Evolutionary conservation across 2,329 filamentous ascomycete genomes (phyloP).

Genomic region (Penicillium sp.): DNA sequence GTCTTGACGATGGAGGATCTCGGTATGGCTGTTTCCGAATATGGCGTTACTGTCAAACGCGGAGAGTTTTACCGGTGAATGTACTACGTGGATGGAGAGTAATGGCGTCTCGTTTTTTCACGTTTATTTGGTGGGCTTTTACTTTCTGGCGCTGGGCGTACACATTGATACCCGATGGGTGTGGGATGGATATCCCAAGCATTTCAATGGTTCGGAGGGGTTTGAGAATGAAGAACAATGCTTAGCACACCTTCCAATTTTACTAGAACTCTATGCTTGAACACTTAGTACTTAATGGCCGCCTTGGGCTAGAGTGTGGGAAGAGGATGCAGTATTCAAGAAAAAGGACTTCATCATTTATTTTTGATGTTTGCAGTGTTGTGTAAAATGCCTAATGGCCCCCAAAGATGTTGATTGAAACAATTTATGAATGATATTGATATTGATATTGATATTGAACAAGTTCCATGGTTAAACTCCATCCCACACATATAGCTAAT

Average conservation of each 20-base stretch:
- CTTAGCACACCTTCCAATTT: background rate
- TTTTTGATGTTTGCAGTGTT: background rate
- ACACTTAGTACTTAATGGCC: background rate
- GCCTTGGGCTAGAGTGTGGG: background rate
- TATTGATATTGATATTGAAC: slow-evolving; percentile 7
- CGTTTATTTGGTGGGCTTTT: background rate
- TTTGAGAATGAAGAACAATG: background rate
- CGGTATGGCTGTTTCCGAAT: slow-evolving; percentile 96
- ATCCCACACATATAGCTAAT: slow-evolving; percentile 26
- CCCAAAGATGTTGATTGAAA: background rate
- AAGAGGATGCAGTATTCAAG: background rate
- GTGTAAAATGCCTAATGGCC: background rate
- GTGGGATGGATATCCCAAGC: slow-evolving; percentile 1
- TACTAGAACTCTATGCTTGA: background rate
- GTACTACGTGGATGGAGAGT: background rate
- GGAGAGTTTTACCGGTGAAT: slow-evolving; percentile 89
- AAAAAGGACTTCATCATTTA: background rate
- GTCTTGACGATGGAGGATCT: slow-evolving; percentile 98
- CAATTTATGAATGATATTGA: slow-evolving; percentile 6
- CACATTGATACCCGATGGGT: slow-evolving; percentile 3
- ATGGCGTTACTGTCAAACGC: slow-evolving; percentile 95
- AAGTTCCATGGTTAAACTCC: slow-evolving; percentile 23
- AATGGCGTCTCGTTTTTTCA: background rate
- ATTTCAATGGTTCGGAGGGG: slow-evolving; percentile 2
- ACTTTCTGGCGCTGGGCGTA: slow-evolving; percentile 16